Evolutionary conservation across 1,139 yeast species (phyloP), one percentile per base, ranked within the genome.

Genomic region (Arxiozyma bovina): DNA sequence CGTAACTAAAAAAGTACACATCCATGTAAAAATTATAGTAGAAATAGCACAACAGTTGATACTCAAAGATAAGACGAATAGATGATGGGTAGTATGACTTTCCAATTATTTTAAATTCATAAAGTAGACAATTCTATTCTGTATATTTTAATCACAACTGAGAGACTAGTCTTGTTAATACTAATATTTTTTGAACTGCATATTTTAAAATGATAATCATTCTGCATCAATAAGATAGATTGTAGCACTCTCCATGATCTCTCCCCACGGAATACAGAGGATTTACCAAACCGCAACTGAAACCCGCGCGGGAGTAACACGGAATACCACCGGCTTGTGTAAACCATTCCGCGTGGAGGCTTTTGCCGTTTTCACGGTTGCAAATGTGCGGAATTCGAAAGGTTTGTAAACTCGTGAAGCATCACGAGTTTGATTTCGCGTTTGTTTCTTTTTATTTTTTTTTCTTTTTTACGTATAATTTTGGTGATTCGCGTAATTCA

Each of bases 1-100:
- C 49, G 38, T 46, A 34, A 38, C 20, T 38, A 38, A 60, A 64
- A 63, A 61, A 27, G 11, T 27, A 63, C 25, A 51, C 45, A 30
- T 18, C 65, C 64, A 66, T 64, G 63, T 63, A 65, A 59, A 61
- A 60, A 27, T 15, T 25, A 17, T 64, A 63, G 61, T 62, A 61
- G 61, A 59, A 61, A 61, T 62, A 64, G 65, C n/a, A n/a, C n/a
- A 62, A 63, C 60, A 61, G 61, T 41, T 51, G 45, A 41, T 34
- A 43, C 7, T 47, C 18, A 21, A 1, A 44, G 21, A 42, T 6
- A 8, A 34, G n/a, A 34, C 3, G 40, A 6, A 3, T 8, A 4
- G n/a, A n/a, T 34, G 40, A 34, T 34, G n/a, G n/a, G 30, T 8
- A 27, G 30, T 27, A 27, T 2, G 8, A 6, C 8, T 27, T 7